These are phyloP conservation scores for Crithidia thermophila DNA, from an alignment of 208 protist species.

Conservation along the genomic window DNA sequence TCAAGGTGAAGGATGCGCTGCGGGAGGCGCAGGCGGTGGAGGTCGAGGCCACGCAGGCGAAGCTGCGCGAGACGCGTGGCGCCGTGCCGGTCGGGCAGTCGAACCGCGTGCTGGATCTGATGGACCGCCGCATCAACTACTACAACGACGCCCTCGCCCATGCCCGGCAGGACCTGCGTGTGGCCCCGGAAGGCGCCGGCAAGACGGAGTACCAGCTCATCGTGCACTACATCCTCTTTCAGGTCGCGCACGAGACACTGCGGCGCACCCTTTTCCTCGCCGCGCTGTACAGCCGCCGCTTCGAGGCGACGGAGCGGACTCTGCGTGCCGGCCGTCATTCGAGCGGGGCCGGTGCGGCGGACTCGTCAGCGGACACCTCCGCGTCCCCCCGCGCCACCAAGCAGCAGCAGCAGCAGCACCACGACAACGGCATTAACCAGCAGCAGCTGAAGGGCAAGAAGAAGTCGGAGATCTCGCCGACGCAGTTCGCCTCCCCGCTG, in stretches of 20 bases:
- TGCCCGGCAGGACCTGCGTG: slow-evolving; percentile 74
- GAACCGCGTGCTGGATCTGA: slow-evolving; percentile 75
- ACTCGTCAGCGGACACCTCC: neutral
- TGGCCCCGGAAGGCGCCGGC: slow-evolving; percentile 38
- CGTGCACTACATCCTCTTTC: slow-evolving; percentile 81
- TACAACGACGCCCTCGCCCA: slow-evolving; percentile 86
- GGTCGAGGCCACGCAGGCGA: slow-evolving; percentile 50
- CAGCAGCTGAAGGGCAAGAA: slow-evolving; percentile 17
- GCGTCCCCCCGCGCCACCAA: neutral
- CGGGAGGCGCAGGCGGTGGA: slow-evolving; percentile 65
- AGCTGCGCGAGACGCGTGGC: slow-evolving; percentile 45
- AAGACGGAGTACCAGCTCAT: slow-evolving; percentile 77
- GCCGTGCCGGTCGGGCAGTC: slow-evolving; percentile 64
- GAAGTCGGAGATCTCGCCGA: slow-evolving; percentile 52
- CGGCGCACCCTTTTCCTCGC: slow-evolving; percentile 76
- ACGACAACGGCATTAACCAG: neutral
- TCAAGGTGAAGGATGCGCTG: slow-evolving; percentile 83
- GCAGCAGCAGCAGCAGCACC: slow-evolving; percentile 18
- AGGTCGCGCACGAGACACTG: slow-evolving; percentile 71
- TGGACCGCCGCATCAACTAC: slow-evolving; percentile 80
- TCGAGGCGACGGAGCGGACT: slow-evolving; percentile 68
- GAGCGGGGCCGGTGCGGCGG: neutral
- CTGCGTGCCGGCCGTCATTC: slow-evolving; percentile 18
- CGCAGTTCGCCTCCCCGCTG: slow-evolving; percentile 81
- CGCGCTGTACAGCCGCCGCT: slow-evolving; percentile 68